Evolutionary conservation across 75 land plant genomes (phyloP), one percentile per base, ranked within the genome.

Genomic region (Selaginella moellendorffii): DNA sequence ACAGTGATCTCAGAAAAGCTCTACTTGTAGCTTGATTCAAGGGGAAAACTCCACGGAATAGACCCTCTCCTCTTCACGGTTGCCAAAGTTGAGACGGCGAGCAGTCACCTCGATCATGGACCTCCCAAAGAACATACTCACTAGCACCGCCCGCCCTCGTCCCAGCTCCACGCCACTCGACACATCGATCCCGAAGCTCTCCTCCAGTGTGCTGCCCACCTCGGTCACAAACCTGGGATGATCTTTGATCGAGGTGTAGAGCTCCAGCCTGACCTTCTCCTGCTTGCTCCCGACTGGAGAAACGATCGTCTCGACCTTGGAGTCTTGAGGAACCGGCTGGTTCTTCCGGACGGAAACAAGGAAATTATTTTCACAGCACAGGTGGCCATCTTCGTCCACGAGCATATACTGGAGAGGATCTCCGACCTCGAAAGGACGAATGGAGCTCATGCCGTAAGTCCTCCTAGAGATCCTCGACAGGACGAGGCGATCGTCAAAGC

Each of bases 101-200:
- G 67, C 67, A 18, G 26, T 65, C 31, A 65, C 0, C 25, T 65
- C 67, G 12, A 65, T 24, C 8, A 12, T 46, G 1, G 67, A 65
- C 10, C 67, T 31, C 24, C 67, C 67, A 26, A 65, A 65, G 22
- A 19, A 65, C 67, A 65, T 46, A n/a, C 24, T 52, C 14, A 52
- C 26, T 28, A 1, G 0, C 54, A 65, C 54, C 14, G 60, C 20
- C 8, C 24, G 60, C 18, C 8, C 2, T 18, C 24, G 5, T 20
- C 20, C 60, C 8, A 8, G 20, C 60, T 24, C 24, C 19, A 20
- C n/a, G 19, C 24, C 22, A 17, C 27, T 26, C 24, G 67, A 0
- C 25, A 17, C 1, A 53, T 65, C 67, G 25, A 36, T 53, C 22
- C 25, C 17, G 26, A 20, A 65, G 21, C 24, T 52, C 0, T 51